Conservation (phyloP, 1,284 basidiomycete species). For the Fomitopsis schrenkii region DNA sequence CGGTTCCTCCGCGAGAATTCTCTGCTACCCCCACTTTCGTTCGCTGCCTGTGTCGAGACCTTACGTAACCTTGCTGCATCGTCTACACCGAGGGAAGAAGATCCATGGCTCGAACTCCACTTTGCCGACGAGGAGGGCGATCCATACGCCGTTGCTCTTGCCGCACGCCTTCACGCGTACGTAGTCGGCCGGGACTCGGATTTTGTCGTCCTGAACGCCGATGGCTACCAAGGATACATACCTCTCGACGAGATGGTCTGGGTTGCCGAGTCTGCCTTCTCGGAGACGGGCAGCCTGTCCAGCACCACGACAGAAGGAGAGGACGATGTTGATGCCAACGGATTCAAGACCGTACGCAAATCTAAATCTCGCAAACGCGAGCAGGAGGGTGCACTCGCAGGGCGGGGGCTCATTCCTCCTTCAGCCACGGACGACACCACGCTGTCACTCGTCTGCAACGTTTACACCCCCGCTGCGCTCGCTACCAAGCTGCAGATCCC, state of each 20-base stretch:
- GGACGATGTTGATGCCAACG: slow-evolving; percentile 37
- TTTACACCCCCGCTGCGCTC: slow-evolving; percentile 63
- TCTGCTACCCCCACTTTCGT: slow-evolving; percentile 73
- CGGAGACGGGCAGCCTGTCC: slow-evolving; percentile 15
- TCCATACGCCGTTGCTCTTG: slow-evolving; percentile 80
- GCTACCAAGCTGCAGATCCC: slow-evolving; percentile 43
- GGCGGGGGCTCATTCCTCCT: slow-evolving; percentile 54
- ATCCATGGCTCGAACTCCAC: slow-evolving; percentile 44
- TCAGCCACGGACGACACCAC: slow-evolving; percentile 20
- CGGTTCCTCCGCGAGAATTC: slow-evolving; percentile 71
- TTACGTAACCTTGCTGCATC: slow-evolving; percentile 41
- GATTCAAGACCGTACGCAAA: slow-evolving; percentile 58
- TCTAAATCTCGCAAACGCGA: slow-evolving; percentile 33
- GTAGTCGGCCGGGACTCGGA: slow-evolving; percentile 82
- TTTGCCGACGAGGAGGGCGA: slow-evolving; percentile 88
- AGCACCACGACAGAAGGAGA: slow-evolving; percentile 26
- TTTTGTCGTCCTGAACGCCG: slow-evolving; percentile 73
- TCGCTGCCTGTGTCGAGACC: slow-evolving; percentile 58
- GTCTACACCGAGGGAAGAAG: slow-evolving; percentile 20
- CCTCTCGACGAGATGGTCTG: slow-evolving; percentile 80
- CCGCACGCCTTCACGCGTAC: slow-evolving; percentile 69
- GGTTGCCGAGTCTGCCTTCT: slow-evolving; percentile 33
- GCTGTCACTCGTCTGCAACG: slow-evolving; percentile 48
- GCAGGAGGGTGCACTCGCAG: slow-evolving; percentile 23
- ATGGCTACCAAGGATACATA: slow-evolving; percentile 74